Percentiles rank a stretch among this genome's conserved stretches.
Conservation (phyloP, 352 stramenopile genomes). For the Elongisporangium anandrum region DNA sequence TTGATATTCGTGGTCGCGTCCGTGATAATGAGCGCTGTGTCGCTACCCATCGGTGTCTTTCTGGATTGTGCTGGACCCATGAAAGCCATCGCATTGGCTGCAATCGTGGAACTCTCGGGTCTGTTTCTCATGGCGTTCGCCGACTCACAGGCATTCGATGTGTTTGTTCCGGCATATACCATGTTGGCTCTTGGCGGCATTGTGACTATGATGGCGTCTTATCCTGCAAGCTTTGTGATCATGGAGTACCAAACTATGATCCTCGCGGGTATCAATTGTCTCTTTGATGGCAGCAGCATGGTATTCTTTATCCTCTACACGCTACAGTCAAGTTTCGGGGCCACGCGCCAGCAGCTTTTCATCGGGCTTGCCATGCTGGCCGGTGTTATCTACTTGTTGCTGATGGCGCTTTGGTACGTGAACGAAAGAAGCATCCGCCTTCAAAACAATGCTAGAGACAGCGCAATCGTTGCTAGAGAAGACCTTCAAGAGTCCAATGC, state of each 20-base stretch:
- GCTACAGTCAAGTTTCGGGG: constrained; percentile 40
- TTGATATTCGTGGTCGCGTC: constrained; percentile 83
- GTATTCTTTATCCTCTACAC: constrained; percentile 69
- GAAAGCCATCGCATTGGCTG: constrained; percentile 41
- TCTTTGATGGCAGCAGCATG: constrained; percentile 72
- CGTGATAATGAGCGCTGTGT: constrained; percentile 67
- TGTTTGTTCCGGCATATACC: constrained; percentile 69
- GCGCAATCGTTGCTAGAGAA: too few relatives aligned
- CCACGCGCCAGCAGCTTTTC: constrained; percentile 43
- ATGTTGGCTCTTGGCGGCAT: constrained; percentile 63
- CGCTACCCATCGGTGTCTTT: constrained; percentile 75
- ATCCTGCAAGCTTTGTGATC: constrained; percentile 67
- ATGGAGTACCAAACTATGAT: constrained; percentile 70
- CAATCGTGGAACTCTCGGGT: constrained; percentile 60
- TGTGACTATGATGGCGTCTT: constrained; percentile 82
- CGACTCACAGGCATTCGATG: constrained; percentile 67
- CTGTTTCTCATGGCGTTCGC: constrained; percentile 66
- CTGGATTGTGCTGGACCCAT: constrained; percentile 67
- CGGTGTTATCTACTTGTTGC: constrained; percentile 38
- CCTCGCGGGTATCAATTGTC: constrained; percentile 69
- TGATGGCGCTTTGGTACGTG: constrained; percentile 72
- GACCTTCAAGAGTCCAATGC: too few relatives aligned
- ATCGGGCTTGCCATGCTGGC: constrained; percentile 39
- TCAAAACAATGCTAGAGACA: too few relatives aligned
- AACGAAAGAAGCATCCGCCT: constrained; percentile 76